Evolutionary conservation across 176 grass and related monocot genomes (phyloP), one percentile per base, ranked within the genome.

Genomic region (Areca catechu): DNA sequence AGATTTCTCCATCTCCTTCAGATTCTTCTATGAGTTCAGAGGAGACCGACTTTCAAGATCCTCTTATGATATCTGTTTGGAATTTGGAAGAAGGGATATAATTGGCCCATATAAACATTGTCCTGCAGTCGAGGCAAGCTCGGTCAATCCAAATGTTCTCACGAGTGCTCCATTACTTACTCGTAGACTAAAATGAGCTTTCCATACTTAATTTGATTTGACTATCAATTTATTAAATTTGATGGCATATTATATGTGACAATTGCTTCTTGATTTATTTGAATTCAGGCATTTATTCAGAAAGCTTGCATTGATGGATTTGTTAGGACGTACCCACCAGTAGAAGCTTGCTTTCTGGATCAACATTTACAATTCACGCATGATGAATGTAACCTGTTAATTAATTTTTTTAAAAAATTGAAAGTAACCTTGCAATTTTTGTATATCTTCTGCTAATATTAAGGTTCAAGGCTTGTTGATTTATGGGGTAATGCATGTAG

Each of bases 291-390:
- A 69, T 24, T 76, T 98, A 66, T 58, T 92, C 6, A 67, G 66
- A 66, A 85, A 77, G 66, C 76, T 93, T 3, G 24, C 84, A n/a
- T 51, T 72, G 70, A 81, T 85, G 72, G 79, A 86, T 72, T 71
- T 83, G 48, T 62, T 49, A 69, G 73, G 71, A 48, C 81, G 92
- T 69, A 80, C 83, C 15, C 94, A 98, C 58, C 88, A 83, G 74
- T 81, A 98, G 69, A 98, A 85, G 70, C 73, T 98, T 68, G 94
- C 94, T 56, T 98, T 98, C 76, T 98, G 94, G 94, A 93, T 98
- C 79, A 98, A 98, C 76, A 49, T 85, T 76, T 93, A 98, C 70
- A 93, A 98, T 9, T 76, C 88, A 1, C 89, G 94, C 81, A 93
- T 98, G 84, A 98, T 93, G 94, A 98, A 98, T 75, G 93, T 98